Evolutionary conservation across 345 rosid genomes (phyloP), one percentile per base, ranked within the genome.

Genomic region (Eucalyptus urophylla): DNA sequence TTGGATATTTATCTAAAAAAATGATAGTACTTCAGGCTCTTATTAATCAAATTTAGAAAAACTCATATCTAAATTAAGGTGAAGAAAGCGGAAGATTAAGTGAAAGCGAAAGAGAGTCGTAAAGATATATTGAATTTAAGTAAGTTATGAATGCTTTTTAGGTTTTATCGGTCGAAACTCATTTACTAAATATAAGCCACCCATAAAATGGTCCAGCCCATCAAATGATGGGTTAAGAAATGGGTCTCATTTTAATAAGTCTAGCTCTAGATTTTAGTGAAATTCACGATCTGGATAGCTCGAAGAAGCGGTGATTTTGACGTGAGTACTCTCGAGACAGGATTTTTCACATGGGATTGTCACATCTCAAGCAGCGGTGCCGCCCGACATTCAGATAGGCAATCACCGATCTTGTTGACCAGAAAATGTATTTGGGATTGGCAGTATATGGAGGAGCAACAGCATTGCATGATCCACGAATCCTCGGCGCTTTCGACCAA

Each of bases 1-100:
- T 21, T 0, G 2, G 0, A 53, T 21, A 0, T 8, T 53, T 2
- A 53, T 19, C 1, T 21, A 2, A 53, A 0, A 53, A 53, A 53
- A 53, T 53, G 2, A 21, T 53, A 1, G 1, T 21, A 21, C 4
- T 53, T 53, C 0, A 19, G 1, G 4, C 0, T 53, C 1, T 53
- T 53, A 53, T 53, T 53, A 53, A 53, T 53, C 11, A 1, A 21
- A 21, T 21, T 8, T 19, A 53, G 2, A 8, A 53, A 53, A 53
- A 53, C 11, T 53, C 2, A 53, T 53, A 1, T 21, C 11, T 21
- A 21, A 53, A 53, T 24, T 24, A 9, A 24, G 29, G 6, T 0
- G 62, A 56, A 56, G 6, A 6, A 25, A 56, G 13, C 0, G 24
- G 13, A 10, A 24, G 3, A 56, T 56, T 22, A 10, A 56, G 29